phyloP scores from a whole-genome alignment of 2,329 filamentous ascomycete species.

The Exophiala alcalophila region DNA sequence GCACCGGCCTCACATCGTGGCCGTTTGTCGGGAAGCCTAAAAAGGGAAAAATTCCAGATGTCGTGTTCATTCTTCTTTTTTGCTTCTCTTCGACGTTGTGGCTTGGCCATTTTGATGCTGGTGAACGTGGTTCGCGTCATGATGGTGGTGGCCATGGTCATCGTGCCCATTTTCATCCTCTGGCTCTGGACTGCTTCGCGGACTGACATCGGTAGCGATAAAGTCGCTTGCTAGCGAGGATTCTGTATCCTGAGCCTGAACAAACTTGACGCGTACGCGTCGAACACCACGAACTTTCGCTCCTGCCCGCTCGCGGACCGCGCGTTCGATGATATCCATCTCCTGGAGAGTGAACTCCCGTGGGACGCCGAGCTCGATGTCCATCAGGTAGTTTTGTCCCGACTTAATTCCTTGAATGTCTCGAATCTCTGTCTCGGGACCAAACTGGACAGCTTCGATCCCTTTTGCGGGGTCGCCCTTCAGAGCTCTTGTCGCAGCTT shows the following conservation, averaged over 20 bases:
- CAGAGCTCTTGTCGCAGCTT: conserved; percentile 61
- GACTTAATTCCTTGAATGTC: conserved; percentile 89
- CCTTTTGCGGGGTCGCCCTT: conserved; percentile 36
- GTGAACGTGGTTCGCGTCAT: conserved; percentile 14
- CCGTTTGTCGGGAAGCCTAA: background rate
- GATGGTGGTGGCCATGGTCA: conserved; percentile 32
- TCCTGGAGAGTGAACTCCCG: conserved; percentile 71
- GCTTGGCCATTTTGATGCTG: conserved; percentile 13
- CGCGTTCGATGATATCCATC: conserved; percentile 66
- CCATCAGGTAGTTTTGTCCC: conserved; percentile 92
- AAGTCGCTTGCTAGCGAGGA: conserved; percentile 74
- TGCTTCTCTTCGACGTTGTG: conserved; percentile 9
- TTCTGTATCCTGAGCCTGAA: conserved; percentile 61
- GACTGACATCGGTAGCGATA: conserved; percentile 62
- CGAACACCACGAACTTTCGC: conserved; percentile 78
- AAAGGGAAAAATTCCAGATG: background rate
- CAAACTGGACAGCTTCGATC: conserved; percentile 44
- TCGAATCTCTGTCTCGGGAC: conserved; percentile 65
- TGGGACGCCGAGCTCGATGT: conserved; percentile 81
- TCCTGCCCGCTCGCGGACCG: conserved; percentile 69
- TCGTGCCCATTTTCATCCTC: conserved; percentile 52
- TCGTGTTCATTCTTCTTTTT: conserved; percentile 21
- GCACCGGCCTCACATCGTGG: too few species aligned
- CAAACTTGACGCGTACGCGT: conserved; percentile 78
- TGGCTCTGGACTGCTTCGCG: conserved; percentile 58